Evolutionary conservation across 805 yeast species (phyloP).

Genomic region (Blastobotrys chiropterorum): DNA sequence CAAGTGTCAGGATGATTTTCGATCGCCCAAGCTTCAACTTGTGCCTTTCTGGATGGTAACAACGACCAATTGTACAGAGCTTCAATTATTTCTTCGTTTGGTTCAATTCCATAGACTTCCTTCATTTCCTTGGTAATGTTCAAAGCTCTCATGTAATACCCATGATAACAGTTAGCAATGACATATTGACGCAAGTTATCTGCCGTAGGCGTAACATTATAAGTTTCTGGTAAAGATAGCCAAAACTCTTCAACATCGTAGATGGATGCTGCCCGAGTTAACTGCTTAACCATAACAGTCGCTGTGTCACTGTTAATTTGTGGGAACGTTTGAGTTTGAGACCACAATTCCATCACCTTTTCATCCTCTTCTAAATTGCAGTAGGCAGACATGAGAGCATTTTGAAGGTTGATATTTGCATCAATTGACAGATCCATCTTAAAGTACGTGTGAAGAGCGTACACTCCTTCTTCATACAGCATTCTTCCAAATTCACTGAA

Average conservation of each 20-base stretch:
- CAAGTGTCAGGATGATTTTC: constrained; percentile 33
- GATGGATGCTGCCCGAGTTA: constrained; percentile 47
- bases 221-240: constrained; percentile 46
- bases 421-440: constrained; percentile 56
- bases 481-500: constrained; percentile 56
- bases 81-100: constrained; percentile 24
- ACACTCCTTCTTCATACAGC: constrained; percentile 58
- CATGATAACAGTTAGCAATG: constrained; percentile 66
- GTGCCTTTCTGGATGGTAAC: constrained; percentile 31
- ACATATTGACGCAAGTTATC: constrained; percentile 53
- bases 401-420: constrained; percentile 52
- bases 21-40: constrained; percentile 37
- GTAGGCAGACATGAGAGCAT: constrained; percentile 59
- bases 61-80: constrained; percentile 40
- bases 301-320: constrained; percentile 56
- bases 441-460: constrained; percentile 54
- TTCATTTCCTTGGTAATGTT: constrained; percentile 42
- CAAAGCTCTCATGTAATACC: constrained; percentile 51
- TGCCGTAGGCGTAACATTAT: constrained; percentile 46
- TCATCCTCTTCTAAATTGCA: constrained; percentile 49
- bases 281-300: constrained; percentile 59
- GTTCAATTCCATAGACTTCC: constrained; percentile 28
- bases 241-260: constrained; percentile 56
- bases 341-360: constrained; percentile 54
- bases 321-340: constrained; percentile 50